phyloP scores from a whole-genome alignment of 192 early-diverging fungal genomes.

The Mortierella alpina region DNA sequence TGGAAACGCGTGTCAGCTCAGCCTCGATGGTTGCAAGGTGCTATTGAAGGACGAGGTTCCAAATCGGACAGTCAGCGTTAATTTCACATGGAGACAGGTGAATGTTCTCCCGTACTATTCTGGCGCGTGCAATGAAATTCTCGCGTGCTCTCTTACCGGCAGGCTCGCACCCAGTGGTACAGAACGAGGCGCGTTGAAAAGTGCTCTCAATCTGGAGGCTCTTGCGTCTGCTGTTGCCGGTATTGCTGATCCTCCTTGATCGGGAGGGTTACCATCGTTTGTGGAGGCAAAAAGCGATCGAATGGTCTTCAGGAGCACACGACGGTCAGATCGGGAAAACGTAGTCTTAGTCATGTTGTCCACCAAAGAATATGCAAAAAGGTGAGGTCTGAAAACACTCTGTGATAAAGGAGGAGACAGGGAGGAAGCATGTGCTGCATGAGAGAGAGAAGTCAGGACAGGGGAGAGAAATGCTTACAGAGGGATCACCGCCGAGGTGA shows the following conservation, averaged over 20 bases:
- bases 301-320: slow-evolving; percentile 9
- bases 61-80: not conserved
- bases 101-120: not conserved
- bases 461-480: slow-evolving; percentile 14
- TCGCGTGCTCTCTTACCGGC: slow-evolving; percentile 18
- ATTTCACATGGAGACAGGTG: slow-evolving; percentile 32
- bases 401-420: too few species aligned
- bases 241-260: slow-evolving; percentile 8
- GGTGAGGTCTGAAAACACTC: not conserved
- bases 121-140: slow-evolving; percentile 6
- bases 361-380: not conserved
- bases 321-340: not conserved
- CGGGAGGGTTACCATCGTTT: not conserved
- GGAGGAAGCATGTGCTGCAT: too few species aligned
- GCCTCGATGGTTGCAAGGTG: slow-evolving; percentile 44
- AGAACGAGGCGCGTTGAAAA: not conserved
- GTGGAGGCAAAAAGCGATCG: slow-evolving; percentile 20
- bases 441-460: not conserved
- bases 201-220: slow-evolving; percentile 20
- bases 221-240: slow-evolving; percentile 9
- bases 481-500: slow-evolving; percentile 24
- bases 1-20: slow-evolving; percentile 33
- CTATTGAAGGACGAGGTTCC: slow-evolving; percentile 4
- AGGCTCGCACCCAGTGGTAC: slow-evolving; percentile 31
- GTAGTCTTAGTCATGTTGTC: not conserved